Percentiles rank a stretch among this genome's conserved stretches.
Evolutionary conservation across 352 stramenopile species (phyloP).

Genomic region (Phytophthora hybrid): DNA sequence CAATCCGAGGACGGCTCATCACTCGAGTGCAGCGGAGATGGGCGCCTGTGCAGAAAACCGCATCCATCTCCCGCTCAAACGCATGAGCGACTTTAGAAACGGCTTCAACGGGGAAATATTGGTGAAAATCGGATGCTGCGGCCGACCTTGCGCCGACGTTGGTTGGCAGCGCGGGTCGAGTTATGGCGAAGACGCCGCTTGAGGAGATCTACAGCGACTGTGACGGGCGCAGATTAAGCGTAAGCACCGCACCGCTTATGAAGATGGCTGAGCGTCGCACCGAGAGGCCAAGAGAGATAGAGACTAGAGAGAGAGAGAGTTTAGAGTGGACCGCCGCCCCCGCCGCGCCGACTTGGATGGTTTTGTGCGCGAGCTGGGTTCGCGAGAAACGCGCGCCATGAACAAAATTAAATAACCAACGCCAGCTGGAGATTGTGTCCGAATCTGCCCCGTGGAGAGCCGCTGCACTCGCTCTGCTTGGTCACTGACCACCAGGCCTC

Average conservation of each 20-base stretch:
- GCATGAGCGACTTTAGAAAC: conserved; percentile 8
- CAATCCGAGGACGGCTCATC: conserved; percentile 1
- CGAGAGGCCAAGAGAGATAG: not conserved
- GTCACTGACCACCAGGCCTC: not conserved
- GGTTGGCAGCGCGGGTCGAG: too few species aligned
- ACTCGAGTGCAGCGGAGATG: not conserved
- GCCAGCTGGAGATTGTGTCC: conserved; percentile 25
- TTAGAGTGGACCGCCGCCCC: conserved; percentile 5
- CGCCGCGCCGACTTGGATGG: not conserved
- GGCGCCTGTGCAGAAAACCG: not conserved
- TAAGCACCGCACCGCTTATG: conserved; percentile 3
- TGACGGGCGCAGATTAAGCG: not conserved
- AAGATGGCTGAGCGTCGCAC: not conserved
- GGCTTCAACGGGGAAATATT: conserved; percentile 1
- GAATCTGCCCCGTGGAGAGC: conserved; percentile 24
- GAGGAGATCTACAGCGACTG: not conserved
- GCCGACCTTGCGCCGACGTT: not conserved
- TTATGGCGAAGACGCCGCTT: too few species aligned
- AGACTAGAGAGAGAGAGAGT: not conserved
- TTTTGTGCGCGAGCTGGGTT: not conserved
- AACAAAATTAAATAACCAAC: conserved; percentile 15
- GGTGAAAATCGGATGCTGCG: conserved; percentile 12
- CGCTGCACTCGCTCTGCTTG: not conserved
- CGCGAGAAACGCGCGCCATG: conserved; percentile 24
- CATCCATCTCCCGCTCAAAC: conserved; percentile 7